Conservation (phyloP, 345 rosid species). For the Ceriops tagal region DNA sequence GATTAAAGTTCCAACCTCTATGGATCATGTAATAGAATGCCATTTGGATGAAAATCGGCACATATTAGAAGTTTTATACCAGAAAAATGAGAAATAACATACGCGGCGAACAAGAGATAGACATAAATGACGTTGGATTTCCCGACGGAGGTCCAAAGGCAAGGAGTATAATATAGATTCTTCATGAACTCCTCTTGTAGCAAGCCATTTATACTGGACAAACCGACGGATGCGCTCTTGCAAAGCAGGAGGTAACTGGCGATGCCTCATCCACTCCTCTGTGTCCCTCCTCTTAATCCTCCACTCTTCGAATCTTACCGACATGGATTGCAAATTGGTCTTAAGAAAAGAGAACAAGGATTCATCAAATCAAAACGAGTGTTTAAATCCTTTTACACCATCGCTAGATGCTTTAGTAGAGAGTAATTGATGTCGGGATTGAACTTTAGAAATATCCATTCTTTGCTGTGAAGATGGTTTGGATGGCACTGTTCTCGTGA, state of each 20-base stretch:
- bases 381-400: neutral
- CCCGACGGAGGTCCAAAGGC: constrained; percentile 83
- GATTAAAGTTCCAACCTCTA: too few species aligned
- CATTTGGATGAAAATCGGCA: neutral
- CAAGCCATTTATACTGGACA: constrained; percentile 87
- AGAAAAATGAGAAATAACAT: constrained; percentile 22
- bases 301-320: constrained; percentile 83
- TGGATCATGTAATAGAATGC: too few species aligned
- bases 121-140: constrained; percentile 88
- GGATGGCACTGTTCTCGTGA: neutral
- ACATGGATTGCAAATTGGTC: constrained; percentile 85
- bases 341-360: constrained; percentile 26
- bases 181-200: constrained; percentile 91
- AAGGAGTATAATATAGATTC: constrained; percentile 68
- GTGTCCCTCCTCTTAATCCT: constrained; percentile 83
- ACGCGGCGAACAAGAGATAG: constrained; percentile 88
- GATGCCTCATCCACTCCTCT: constrained; percentile 97
- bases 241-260: constrained; percentile 73
- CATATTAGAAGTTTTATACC: neutral
- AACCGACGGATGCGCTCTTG: constrained; percentile 75
- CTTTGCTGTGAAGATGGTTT: neutral
- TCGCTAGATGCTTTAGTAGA: too few species aligned
- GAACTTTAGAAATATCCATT: too few species aligned
- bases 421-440: too few species aligned
- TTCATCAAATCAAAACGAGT: neutral